Evolutionary conservation across 2,329 filamentous ascomycete species (phyloP).

Genomic region (Exophiala sp.): DNA sequence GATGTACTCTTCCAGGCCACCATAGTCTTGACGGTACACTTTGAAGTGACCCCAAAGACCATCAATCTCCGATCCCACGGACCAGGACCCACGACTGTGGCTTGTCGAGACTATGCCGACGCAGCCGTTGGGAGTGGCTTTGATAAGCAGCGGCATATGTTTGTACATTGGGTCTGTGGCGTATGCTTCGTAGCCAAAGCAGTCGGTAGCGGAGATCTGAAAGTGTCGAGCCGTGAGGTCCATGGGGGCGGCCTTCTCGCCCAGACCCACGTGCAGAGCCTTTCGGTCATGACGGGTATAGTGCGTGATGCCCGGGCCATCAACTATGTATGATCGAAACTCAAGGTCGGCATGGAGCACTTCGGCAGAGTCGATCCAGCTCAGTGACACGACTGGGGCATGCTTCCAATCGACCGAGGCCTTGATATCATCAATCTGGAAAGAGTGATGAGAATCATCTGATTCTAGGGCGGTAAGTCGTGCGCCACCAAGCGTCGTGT

Average conservation of each 20-base stretch:
- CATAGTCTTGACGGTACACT: conserved; percentile 68
- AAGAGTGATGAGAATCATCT: conserved; percentile 29
- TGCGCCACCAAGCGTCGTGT: conserved; percentile 34
- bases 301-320: conserved; percentile 60
- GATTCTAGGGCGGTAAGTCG: conserved; percentile 22
- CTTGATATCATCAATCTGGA: conserved; percentile 49
- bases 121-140: conserved; percentile 61
- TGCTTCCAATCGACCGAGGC: conserved; percentile 59
- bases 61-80: conserved; percentile 69
- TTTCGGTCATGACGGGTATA: conserved; percentile 61
- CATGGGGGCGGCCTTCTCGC: conserved; percentile 71
- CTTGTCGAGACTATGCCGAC: conserved; percentile 66
- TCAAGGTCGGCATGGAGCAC: conserved; percentile 62
- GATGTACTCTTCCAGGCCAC: conserved; percentile 68
- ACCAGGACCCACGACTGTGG: conserved; percentile 62
- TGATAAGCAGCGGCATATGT: conserved; percentile 69
- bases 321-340: conserved; percentile 62
- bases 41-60: conserved; percentile 74
- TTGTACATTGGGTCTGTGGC: conserved; percentile 72
- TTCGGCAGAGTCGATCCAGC: conserved; percentile 47
- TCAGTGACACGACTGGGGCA: conserved; percentile 57
- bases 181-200: conserved; percentile 70
- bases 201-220: conserved; percentile 65
- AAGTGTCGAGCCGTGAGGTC: conserved; percentile 66
- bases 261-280: conserved; percentile 66